These are phyloP conservation scores for Lasiosphaeriaceae sp. DNA, from an alignment of 495 filamentous ascomycete genomes.

Conservation along the genomic window DNA sequence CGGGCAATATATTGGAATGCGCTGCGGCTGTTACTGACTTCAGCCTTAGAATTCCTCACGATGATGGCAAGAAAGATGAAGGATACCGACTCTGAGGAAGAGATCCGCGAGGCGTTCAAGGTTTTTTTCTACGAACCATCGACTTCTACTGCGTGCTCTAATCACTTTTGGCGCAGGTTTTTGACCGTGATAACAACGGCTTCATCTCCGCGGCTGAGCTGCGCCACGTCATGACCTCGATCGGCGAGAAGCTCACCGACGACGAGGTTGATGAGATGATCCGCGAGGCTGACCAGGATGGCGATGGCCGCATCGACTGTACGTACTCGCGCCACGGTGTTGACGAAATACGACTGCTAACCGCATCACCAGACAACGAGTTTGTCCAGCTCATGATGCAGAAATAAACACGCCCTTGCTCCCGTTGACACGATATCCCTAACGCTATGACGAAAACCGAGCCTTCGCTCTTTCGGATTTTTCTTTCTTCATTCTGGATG, in stretches of 20 bases:
- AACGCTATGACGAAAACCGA: slow-evolving; percentile 8
- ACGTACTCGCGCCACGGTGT: slow-evolving; percentile 19
- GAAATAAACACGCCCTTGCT: slow-evolving; percentile 60
- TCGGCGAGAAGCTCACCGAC: slow-evolving; percentile 98
- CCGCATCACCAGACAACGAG: slow-evolving; percentile 75
- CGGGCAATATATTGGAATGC: slow-evolving; percentile 11
- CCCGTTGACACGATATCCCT: slow-evolving; percentile 1
- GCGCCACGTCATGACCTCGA: slow-evolving; percentile 98
- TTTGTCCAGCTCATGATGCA: slow-evolving; percentile 99
- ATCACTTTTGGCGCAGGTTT: slow-evolving; percentile 61
- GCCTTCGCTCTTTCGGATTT: slow-evolving; percentile 19
- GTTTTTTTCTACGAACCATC: slow-evolving; percentile 15
- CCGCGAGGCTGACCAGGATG: slow-evolving; percentile 97
- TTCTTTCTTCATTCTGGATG: slow-evolving; percentile 24
- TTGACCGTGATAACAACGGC: slow-evolving; percentile 98
- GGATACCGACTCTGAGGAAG: slow-evolving; percentile 98
- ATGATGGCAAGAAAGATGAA: slow-evolving; percentile 99
- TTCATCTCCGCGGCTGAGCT: slow-evolving; percentile 98
- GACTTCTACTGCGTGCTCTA: neutral
- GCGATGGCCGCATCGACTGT: slow-evolving; percentile 97
- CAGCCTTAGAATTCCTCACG: slow-evolving; percentile 80
- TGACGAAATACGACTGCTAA: slow-evolving; percentile 29
- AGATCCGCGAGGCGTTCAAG: slow-evolving; percentile 82
- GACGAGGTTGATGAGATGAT: slow-evolving; percentile 99
- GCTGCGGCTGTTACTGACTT: slow-evolving; percentile 27